Percentiles rank a stretch among this genome's conserved stretches.
Evolutionary conservation across 2,329 filamentous ascomycete species (phyloP).

Genomic region (Phyllosticta citribraziliensis): DNA sequence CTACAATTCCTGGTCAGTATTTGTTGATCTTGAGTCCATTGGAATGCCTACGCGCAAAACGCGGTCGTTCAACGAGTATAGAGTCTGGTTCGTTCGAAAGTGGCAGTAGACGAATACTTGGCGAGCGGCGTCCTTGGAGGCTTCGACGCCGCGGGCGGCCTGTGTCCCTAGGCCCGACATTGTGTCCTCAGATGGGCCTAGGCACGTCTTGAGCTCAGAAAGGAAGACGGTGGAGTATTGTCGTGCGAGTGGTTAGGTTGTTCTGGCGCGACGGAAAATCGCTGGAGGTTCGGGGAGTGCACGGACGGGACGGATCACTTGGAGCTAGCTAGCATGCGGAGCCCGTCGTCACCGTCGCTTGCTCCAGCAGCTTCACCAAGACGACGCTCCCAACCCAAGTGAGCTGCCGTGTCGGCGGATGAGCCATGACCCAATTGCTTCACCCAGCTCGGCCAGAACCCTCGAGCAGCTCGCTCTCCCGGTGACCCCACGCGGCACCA

Average conservation of each 20-base stretch:
- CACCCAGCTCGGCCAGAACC: background rate
- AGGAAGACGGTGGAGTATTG: background rate
- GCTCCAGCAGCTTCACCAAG: background rate
- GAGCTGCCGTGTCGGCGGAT: background rate
- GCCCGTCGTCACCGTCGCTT: background rate
- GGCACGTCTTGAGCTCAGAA: background rate
- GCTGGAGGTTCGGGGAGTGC: background rate
- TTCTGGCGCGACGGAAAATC: background rate
- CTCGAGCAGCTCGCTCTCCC: background rate
- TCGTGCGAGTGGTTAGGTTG: background rate
- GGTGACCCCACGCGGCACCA: background rate
- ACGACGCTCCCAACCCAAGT: background rate
- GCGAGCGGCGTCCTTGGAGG: constrained; percentile 18
- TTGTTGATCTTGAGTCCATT: constrained; percentile 29
- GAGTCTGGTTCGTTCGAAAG: constrained; percentile 52
- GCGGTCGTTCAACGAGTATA: constrained; percentile 52
- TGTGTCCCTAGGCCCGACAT: background rate
- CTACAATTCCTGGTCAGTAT: background rate
- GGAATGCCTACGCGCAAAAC: constrained; percentile 21
- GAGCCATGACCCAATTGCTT: background rate
- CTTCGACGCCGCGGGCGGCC: background rate
- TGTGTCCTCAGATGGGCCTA: background rate
- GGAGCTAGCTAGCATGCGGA: background rate
- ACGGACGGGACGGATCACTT: background rate
- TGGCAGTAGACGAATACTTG: constrained; percentile 56